phyloP scores from a whole-genome alignment of 768 basidiomycete species.

The Ramaria rubella region DNA sequence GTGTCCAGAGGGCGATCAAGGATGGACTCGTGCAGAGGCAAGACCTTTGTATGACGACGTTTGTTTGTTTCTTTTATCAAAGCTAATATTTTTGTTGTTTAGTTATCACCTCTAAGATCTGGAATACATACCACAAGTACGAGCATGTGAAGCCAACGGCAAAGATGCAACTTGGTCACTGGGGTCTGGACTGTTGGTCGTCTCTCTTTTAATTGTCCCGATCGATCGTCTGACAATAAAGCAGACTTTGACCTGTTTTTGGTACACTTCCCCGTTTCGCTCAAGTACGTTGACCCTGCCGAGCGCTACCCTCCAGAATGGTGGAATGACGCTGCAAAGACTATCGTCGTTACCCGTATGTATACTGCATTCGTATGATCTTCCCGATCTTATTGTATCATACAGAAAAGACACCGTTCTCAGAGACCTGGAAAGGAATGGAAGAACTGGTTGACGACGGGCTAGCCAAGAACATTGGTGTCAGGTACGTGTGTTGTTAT shows the following conservation, averaged over 20 bases:
- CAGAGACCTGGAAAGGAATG: slow-evolving; percentile 81
- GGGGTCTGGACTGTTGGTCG: slow-evolving; percentile 61
- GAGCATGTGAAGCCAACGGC: slow-evolving; percentile 46
- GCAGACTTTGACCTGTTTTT: slow-evolving; percentile 67
- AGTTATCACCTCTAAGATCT: slow-evolving; percentile 88
- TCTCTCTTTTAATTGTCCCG: slow-evolving; percentile 15
- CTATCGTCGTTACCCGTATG: slow-evolving; percentile 56
- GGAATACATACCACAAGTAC: slow-evolving; percentile 80
- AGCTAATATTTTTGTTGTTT: background rate
- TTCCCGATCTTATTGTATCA: background rate
- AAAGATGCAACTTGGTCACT: slow-evolving; percentile 63
- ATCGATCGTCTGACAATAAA: background rate
- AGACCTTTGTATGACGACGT: slow-evolving; percentile 61
- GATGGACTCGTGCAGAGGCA: slow-evolving; percentile 84
- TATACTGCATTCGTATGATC: slow-evolving; percentile 6
- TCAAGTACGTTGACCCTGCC: slow-evolving; percentile 71
- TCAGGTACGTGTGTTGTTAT: slow-evolving; percentile 40
- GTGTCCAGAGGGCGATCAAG: slow-evolving; percentile 66
- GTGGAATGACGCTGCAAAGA: slow-evolving; percentile 57
- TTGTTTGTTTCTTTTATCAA: background rate
- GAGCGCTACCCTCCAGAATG: slow-evolving; percentile 81
- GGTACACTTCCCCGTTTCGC: slow-evolving; percentile 80
- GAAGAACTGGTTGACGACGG: slow-evolving; percentile 71
- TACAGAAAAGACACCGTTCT: slow-evolving; percentile 58
- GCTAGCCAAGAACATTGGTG: slow-evolving; percentile 70